A percentile compares a stretch with the other conserved stretches of the same genome.
phyloP scores from a whole-genome alignment of 768 basidiomycete species.

The Phylloporus sp. region DNA sequence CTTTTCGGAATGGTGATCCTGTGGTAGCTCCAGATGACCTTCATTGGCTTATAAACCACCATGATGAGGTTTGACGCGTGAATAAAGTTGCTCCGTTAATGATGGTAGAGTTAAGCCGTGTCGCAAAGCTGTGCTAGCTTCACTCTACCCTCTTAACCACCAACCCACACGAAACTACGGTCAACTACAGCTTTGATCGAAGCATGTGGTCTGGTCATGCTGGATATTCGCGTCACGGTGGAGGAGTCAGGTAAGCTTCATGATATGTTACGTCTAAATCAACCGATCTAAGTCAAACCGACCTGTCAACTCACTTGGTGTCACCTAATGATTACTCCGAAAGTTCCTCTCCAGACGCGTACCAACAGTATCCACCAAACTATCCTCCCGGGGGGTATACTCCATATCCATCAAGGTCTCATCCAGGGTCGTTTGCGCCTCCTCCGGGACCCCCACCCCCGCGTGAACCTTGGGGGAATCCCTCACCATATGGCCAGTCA shows the following conservation, averaged over 20 bases:
- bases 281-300: not conserved
- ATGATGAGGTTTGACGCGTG: too few relatives aligned
- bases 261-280: not conserved
- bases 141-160: not conserved
- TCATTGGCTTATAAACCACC: too few relatives aligned
- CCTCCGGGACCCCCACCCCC: slow-evolving; percentile 12
- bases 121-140: too few relatives aligned
- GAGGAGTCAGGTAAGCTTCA: slow-evolving; percentile 12
- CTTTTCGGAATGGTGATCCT: too few relatives aligned
- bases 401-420: slow-evolving; percentile 11
- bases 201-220: not conserved
- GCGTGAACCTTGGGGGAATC: not conserved
- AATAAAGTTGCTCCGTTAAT: too few relatives aligned
- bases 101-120: too few relatives aligned
- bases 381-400: slow-evolving; percentile 21
- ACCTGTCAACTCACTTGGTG: slow-evolving; percentile 6
- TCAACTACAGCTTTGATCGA: not conserved
- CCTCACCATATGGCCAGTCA: not conserved
- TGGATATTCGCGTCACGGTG: not conserved
- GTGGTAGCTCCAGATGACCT: too few relatives aligned
- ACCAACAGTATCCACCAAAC: slow-evolving; percentile 1
- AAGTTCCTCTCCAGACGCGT: slow-evolving; percentile 5
- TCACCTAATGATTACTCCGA: slow-evolving; percentile 29
- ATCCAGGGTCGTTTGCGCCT: slow-evolving; percentile 10
- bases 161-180: not conserved